phyloP scores from a whole-genome alignment of 495 filamentous ascomycete species.

The Bacidia gigantensis region DNA sequence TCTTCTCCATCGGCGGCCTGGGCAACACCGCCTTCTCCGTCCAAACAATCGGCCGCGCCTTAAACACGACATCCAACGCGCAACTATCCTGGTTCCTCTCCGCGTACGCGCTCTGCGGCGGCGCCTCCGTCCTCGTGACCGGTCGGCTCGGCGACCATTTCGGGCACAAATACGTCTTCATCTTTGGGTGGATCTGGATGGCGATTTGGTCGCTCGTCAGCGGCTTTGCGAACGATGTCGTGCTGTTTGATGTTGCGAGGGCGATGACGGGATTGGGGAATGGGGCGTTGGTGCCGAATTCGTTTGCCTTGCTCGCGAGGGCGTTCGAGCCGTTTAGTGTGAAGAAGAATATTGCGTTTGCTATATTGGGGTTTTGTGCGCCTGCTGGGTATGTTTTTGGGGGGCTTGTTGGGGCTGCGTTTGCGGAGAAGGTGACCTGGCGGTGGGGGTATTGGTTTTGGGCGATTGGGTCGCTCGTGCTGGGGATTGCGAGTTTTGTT shows the following conservation, averaged over 20 bases:
- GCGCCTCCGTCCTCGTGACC: slow-evolving; percentile 50
- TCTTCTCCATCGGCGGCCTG: slow-evolving; percentile 20
- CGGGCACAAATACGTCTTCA: slow-evolving; percentile 48
- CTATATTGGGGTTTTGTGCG: slow-evolving; percentile 45
- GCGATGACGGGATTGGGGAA: slow-evolving; percentile 40
- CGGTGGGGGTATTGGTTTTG: slow-evolving; percentile 39
- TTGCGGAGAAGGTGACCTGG: slow-evolving; percentile 43
- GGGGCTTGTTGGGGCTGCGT: slow-evolving; percentile 33
- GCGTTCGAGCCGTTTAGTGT: slow-evolving; percentile 29
- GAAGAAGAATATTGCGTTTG: slow-evolving; percentile 46
- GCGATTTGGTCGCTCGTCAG: slow-evolving; percentile 44
- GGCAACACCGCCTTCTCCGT: slow-evolving; percentile 18
- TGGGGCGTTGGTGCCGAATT: slow-evolving; percentile 37
- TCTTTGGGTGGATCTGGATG: slow-evolving; percentile 49
- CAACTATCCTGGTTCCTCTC: slow-evolving; percentile 35
- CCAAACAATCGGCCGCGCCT: slow-evolving; percentile 16
- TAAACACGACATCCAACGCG: slow-evolving; percentile 17
- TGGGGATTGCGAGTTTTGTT: slow-evolving; percentile 17
- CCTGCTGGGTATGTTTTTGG: slow-evolving; percentile 42
- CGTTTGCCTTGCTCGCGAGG: slow-evolving; percentile 32
- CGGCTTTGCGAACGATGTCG: slow-evolving; percentile 30
- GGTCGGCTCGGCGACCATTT: slow-evolving; percentile 51
- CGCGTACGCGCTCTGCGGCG: slow-evolving; percentile 42
- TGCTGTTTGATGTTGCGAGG: slow-evolving; percentile 34
- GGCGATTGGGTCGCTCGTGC: slow-evolving; percentile 8